A percentile compares a stretch with the other conserved stretches of the same genome.
Conservation (phyloP, 2,329 filamentous ascomycete species). For the Leptographium galeiforme region DNA sequence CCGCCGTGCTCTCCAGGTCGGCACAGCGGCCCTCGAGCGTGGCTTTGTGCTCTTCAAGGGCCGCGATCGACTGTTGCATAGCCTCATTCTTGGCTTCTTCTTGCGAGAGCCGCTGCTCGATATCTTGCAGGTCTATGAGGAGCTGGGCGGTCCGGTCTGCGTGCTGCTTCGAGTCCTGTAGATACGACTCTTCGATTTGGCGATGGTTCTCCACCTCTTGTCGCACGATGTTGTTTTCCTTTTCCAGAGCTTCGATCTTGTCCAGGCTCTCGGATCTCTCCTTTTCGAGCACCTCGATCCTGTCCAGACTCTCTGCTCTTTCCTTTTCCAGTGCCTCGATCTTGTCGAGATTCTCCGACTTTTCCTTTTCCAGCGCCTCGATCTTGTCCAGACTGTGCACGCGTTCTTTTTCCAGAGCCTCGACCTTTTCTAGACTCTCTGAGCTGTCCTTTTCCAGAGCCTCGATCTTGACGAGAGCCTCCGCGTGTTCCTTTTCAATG, state of each 20-base stretch:
- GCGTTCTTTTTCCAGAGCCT: background rate
- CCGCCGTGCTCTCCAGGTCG: too few species aligned
- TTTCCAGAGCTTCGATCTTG: background rate
- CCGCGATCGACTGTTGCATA: background rate
- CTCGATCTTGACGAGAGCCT: background rate
- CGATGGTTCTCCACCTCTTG: background rate
- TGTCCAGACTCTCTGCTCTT: too few species aligned
- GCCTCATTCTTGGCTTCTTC: background rate
- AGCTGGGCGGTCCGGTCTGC: background rate
- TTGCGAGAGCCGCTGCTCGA: background rate
- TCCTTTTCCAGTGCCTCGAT: too few species aligned
- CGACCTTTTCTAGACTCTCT: background rate
- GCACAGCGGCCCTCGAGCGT: too few species aligned
- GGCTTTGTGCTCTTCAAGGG: too few species aligned
- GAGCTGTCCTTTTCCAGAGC: background rate
- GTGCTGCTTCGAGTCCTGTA: background rate
- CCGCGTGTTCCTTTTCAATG: background rate
- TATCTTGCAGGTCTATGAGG: background rate
- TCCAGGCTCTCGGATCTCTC: background rate
- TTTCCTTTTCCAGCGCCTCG: too few species aligned
- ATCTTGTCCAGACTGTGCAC: too few species aligned
- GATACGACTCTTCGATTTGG: background rate
- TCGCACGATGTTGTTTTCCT: conserved; percentile 2
- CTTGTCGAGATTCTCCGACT: too few species aligned
- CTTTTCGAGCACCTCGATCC: background rate